Conservation (phyloP, 2,329 filamentous ascomycete genomes). For the Fusarium nematophilum region DNA sequence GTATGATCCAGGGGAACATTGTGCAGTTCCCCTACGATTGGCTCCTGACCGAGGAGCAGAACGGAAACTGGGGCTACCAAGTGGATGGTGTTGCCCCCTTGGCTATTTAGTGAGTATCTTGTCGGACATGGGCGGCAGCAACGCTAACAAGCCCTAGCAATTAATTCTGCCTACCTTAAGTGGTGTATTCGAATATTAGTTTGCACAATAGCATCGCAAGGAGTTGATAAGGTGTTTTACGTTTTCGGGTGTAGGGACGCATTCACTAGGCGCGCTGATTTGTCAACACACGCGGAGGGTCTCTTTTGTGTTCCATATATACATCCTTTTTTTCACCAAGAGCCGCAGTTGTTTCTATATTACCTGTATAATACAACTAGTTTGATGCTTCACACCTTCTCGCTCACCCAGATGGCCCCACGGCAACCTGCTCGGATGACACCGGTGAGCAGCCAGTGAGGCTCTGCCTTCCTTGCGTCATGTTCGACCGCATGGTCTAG, state of each 20-base stretch:
- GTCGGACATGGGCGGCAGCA: neutral
- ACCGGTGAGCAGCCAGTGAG: constrained; percentile 88
- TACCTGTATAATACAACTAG: constrained; percentile 45
- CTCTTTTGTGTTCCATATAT: constrained; percentile 30
- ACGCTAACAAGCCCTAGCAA: constrained; percentile 49
- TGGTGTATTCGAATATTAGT: constrained; percentile 13
- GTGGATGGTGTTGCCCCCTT: constrained; percentile 95
- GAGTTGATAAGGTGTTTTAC: constrained; percentile 35
- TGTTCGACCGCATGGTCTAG: constrained; percentile 94
- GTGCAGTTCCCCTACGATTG: constrained; percentile 97
- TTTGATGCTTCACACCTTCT: constrained; percentile 66
- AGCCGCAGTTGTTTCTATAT: constrained; percentile 22
- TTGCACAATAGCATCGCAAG: constrained; percentile 39
- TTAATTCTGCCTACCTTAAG: constrained; percentile 36
- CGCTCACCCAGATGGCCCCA: constrained; percentile 92
- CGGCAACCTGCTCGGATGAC: constrained; percentile 91
- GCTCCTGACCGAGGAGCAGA: constrained; percentile 89
- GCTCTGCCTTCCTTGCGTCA: constrained; percentile 88
- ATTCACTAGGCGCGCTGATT: constrained; percentile 30
- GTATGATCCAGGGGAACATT: constrained; percentile 85
- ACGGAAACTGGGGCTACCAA: constrained; percentile 96
- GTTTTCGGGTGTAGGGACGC: constrained; percentile 19
- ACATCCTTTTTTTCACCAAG: constrained; percentile 27
- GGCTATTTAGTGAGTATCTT: constrained; percentile 87
- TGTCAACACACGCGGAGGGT: constrained; percentile 17